A percentile compares a stretch with the other conserved stretches of the same genome.
These are phyloP conservation scores for Orbilia oligospora DNA, from an alignment of 2,329 filamentous ascomycete genomes.

Conservation along the genomic window DNA sequence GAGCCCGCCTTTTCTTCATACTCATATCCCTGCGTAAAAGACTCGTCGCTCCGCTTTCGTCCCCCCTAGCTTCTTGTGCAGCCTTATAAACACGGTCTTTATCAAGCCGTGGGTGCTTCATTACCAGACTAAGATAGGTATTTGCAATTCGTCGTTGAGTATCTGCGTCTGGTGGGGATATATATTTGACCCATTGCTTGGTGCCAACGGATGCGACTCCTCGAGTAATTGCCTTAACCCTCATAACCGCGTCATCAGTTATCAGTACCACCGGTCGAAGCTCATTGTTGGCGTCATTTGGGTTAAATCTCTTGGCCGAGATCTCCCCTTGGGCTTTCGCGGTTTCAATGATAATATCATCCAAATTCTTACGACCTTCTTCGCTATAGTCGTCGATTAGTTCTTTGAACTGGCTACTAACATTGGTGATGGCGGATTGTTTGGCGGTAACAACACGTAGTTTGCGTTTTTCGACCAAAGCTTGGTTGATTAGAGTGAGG, in stretches of 20 bases:
- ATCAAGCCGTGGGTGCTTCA: slow-evolving; percentile 37
- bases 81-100: slow-evolving; percentile 47
- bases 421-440: slow-evolving; percentile 61
- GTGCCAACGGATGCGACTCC: slow-evolving; percentile 62
- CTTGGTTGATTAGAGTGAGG: slow-evolving; percentile 61
- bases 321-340: slow-evolving; percentile 60
- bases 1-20: slow-evolving; percentile 43
- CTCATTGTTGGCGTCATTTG: slow-evolving; percentile 9
- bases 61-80: slow-evolving; percentile 30
- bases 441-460: slow-evolving; percentile 64
- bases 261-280: slow-evolving; percentile 63
- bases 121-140: slow-evolving; percentile 38
- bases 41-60: slow-evolving; percentile 39
- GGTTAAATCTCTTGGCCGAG: slow-evolving; percentile 21
- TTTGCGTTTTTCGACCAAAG: slow-evolving; percentile 62
- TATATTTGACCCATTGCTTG: slow-evolving; percentile 51
- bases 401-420: slow-evolving; percentile 61
- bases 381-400: slow-evolving; percentile 62
- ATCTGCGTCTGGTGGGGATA: slow-evolving; percentile 43
- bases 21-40: slow-evolving; percentile 43
- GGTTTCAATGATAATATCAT: slow-evolving; percentile 64
- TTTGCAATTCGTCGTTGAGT: slow-evolving; percentile 47
- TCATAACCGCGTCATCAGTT: slow-evolving; percentile 64
- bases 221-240: slow-evolving; percentile 64
- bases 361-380: slow-evolving; percentile 62